A percentile compares a stretch with the other conserved stretches of the same genome.
Evolutionary conservation across 2,329 filamentous ascomycete genomes (phyloP).

Genomic region (Colletotrichum plurivorum): DNA sequence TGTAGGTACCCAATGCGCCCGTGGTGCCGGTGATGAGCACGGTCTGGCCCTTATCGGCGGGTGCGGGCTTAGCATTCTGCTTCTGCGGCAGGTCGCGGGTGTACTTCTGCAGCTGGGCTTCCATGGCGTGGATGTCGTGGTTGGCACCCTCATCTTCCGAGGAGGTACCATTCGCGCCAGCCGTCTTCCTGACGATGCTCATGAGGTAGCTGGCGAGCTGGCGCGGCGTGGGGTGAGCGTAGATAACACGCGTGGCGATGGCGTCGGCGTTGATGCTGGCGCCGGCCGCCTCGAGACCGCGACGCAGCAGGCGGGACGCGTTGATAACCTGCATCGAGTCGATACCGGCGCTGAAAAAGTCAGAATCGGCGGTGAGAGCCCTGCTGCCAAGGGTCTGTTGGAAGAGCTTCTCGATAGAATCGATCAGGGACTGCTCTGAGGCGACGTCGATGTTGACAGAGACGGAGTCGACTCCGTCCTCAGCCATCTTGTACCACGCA

Average conservation of each 20-base stretch:
- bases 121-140: slow-evolving; percentile 49
- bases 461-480: slow-evolving; percentile 55
- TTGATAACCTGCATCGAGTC: slow-evolving; percentile 58
- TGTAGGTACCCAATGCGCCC: slow-evolving; percentile 32
- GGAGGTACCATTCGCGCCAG: slow-evolving; percentile 27
- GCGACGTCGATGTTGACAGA: slow-evolving; percentile 57
- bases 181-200: slow-evolving; percentile 17
- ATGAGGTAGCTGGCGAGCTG: slow-evolving; percentile 52
- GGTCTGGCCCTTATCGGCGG: slow-evolving; percentile 51
- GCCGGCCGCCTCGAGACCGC: slow-evolving; percentile 50
- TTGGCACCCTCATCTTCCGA: slow-evolving; percentile 23
- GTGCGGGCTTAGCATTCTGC: slow-evolving; percentile 45
- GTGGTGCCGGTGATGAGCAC: slow-evolving; percentile 36
- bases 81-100: slow-evolving; percentile 48
- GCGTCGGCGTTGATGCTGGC: slow-evolving; percentile 50
- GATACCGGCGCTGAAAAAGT: slow-evolving; percentile 56
- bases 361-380: slow-evolving; percentile 45
- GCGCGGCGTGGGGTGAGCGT: slow-evolving; percentile 54
- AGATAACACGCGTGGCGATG: slow-evolving; percentile 55
- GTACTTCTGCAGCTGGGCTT: slow-evolving; percentile 53
- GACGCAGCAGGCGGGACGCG: slow-evolving; percentile 52
- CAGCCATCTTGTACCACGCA: slow-evolving; percentile 54
- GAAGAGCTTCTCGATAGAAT: slow-evolving; percentile 45
- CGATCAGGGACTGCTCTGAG: slow-evolving; percentile 42
- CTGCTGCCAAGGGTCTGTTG: slow-evolving; percentile 39